phyloP scores from a whole-genome alignment of 352 stramenopile species.

The Pythium brassicae region DNA sequence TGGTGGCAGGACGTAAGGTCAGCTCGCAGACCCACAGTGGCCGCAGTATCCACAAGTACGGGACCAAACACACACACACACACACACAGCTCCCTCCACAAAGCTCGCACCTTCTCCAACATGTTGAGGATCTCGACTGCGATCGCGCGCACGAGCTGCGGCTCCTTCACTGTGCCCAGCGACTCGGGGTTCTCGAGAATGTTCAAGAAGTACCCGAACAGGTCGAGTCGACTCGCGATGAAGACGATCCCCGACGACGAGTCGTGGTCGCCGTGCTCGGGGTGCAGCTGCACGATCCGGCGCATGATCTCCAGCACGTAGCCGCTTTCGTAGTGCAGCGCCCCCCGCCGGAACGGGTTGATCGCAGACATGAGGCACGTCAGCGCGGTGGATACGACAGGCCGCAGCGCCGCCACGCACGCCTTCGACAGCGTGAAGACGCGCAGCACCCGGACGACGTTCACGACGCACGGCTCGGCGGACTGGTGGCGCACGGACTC shows the following conservation, averaged over 20 bases:
- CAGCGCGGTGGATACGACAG: conserved; percentile 47
- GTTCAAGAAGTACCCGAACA: conserved; percentile 73
- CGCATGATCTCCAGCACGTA: conserved; percentile 75
- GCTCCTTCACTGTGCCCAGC: conserved; percentile 57
- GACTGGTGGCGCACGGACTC: conserved; percentile 58
- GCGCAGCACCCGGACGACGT: conserved; percentile 62
- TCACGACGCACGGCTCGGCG: conserved; percentile 58
- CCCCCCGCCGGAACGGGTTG: conserved; percentile 41
- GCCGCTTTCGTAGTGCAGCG: conserved; percentile 59
- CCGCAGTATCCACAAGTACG: not conserved
- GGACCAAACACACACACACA: not conserved
- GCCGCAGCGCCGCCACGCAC: conserved; percentile 55
- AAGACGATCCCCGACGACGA: conserved; percentile 67
- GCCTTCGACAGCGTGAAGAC: conserved; percentile 52
- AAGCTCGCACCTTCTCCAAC: conserved; percentile 57
- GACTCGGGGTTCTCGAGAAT: conserved; percentile 61
- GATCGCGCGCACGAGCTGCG: conserved; percentile 53
- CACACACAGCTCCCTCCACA: not conserved
- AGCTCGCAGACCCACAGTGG: not conserved
- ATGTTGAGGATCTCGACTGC: conserved; percentile 77
- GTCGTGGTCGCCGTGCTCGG: conserved; percentile 61
- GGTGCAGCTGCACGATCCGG: conserved; percentile 60
- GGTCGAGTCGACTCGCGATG: conserved; percentile 53
- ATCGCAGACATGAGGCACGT: conserved; percentile 49
- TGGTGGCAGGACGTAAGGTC: conserved; percentile 30